phyloP scores from a whole-genome alignment of 352 stramenopile species.

The Globisporangium rhizosaccharum region DNA sequence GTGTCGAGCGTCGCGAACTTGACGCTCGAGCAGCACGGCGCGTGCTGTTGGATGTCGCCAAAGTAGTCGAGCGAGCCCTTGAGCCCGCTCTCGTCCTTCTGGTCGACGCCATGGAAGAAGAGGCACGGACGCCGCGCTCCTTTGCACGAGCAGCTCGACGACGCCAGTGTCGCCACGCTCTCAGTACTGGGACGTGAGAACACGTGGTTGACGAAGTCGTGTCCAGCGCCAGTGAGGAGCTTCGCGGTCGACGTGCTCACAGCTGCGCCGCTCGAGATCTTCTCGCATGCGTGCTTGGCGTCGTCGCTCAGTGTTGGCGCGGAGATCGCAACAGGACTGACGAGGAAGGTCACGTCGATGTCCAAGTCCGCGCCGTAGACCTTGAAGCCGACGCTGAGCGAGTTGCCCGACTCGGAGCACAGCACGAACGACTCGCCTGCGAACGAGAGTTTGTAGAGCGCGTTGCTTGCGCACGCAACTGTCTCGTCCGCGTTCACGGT shows the following conservation, averaged over 20 bases:
- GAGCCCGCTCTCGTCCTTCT: conserved; percentile 25
- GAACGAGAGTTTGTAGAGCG: conserved; percentile 17
- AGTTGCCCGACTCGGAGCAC: conserved; percentile 15
- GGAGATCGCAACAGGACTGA: background rate
- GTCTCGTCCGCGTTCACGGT: background rate
- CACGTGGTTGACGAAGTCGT: conserved; percentile 18
- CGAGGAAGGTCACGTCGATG: conserved; percentile 30
- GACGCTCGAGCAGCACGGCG: conserved; percentile 54
- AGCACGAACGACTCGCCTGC: conserved; percentile 38
- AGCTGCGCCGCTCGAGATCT: background rate
- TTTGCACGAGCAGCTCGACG: conserved; percentile 34
- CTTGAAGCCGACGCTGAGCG: conserved; percentile 19
- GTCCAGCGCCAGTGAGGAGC: conserved; percentile 2
- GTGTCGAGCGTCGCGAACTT: conserved; percentile 47
- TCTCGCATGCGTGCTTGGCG: conserved; percentile 9
- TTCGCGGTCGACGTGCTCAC: conserved; percentile 14
- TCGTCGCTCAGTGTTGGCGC: conserved; percentile 1
- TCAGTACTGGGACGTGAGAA: conserved; percentile 11
- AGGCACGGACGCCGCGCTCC: conserved; percentile 33
- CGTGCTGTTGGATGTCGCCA: conserved; percentile 34
- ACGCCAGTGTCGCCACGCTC: conserved; percentile 12
- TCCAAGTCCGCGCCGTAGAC: conserved; percentile 36
- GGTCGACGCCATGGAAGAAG: conserved; percentile 53
- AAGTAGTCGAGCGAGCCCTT: conserved; percentile 39
- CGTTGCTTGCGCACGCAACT: background rate